Base-by-base conservation (phyloP, 169 alveolate species). In the Plasmodium vivax region DNA sequence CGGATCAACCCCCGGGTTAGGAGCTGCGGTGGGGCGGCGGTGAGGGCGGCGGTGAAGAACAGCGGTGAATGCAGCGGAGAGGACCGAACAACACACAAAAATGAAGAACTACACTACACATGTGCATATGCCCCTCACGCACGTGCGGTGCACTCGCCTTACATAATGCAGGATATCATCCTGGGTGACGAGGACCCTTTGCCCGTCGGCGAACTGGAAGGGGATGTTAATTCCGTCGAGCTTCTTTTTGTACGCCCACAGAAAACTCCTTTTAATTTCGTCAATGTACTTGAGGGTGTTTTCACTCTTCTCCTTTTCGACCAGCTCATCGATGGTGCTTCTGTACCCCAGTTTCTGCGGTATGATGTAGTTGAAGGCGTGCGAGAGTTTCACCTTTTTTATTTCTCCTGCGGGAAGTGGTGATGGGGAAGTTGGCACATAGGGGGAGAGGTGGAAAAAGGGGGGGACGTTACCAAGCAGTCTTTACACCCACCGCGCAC, bases 261-360 rank as follows among this genome's bases (percentile, higher is more conserved):
- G 73, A 82, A 92, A 92, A 92, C 95, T 92, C 23, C 84, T 56
- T 32, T 30, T 81, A 71, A 92, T 92, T 27, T 92, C 95, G 34
- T 92, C 92, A 82, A 92, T 92, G 75, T 92, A 92, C 77, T 75
- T 82, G 27, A 71, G 85, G 4, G 92, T 82, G 32, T 92, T 82
- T 71, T 92, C 95, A 38, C 73, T 73, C 41, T 82, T 92, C 41
- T 92, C 95, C 73, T 92, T 92, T 38, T 82, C 92, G 19, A 82
- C 85, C 75, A 92, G 58, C 74, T 92, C 95, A n/a, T 92, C 92
- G 30, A 82, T 82, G 71, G 95, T 92, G 45, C 95, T 92, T 27
- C 95, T 58, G 79, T 92, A 92, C 6, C 95, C 95, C 36, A 92
- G 92, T 36, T 73, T 71, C 77, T 92, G 95, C 12, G 95, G 95